Evolutionary conservation across 129 eudicot species (phyloP), one percentile per base, ranked within the genome.

Genomic region (Sambucus nigra): DNA sequence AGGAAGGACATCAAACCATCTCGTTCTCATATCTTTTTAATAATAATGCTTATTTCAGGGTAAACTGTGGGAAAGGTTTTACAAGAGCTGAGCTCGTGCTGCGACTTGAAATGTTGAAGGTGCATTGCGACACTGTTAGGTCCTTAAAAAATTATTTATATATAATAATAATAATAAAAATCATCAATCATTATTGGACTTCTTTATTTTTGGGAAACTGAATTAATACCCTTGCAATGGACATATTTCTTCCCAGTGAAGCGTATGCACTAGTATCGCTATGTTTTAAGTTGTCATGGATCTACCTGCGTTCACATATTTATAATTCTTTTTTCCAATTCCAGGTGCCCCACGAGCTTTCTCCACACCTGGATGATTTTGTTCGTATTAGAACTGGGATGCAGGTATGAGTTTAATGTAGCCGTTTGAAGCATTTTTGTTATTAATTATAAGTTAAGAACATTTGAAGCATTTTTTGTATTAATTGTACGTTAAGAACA

Each of bases 341-440:
- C 49, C 58, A 88, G 96, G 94, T 84, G 21, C 78, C 85, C 24
- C 82, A 78, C 68, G 81, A 84, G 71, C 66, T 76, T 42, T 88
- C 97, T 50, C 83, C 76, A 22, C 74, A 76, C 69, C 68, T 88
- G 54, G 84, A 78, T 55, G 85, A 88, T 68, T 88, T 84, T 76
- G 82, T 88, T 49, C 92, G 88, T 57, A 65, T 88, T 55, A 78
- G 65, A 59, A 84, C 79, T 0, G 94, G 97, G 22, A 70, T 88
- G 92, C 97, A 88, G 94, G 97, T 88, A 66, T 16, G 19, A 16
- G 0, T 19, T 29, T 57, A 41, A 32, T 16, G 2, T 47, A 45
- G 17, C 9, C 47, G 21, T 25, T 23, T 24, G 5, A 38, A 55
- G 26, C 16, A 18, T 15, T 46, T 45, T 53, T 40, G 25, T 41